Evolutionary conservation across 2,329 filamentous ascomycete genomes (phyloP).

Genomic region (Metarhizium humberi): DNA sequence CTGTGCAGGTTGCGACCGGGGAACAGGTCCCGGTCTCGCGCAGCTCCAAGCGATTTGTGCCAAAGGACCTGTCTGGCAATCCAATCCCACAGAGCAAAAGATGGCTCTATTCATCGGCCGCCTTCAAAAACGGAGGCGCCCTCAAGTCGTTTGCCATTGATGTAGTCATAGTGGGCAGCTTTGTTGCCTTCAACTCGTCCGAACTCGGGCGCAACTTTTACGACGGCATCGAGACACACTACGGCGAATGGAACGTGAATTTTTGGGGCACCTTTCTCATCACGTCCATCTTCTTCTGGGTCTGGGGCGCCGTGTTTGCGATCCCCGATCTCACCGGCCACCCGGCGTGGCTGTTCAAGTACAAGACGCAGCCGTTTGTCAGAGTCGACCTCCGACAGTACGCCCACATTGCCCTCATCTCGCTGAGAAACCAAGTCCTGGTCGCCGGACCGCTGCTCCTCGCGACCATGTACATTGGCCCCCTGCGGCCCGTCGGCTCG

Average conservation of each 20-base stretch:
- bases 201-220: constrained; percentile 5
- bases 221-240: constrained; percentile 7
- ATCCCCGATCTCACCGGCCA: constrained; percentile 27
- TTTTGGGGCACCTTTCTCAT: constrained; percentile 25
- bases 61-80: constrained; percentile 7
- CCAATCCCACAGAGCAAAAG: constrained; percentile 8
- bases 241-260: constrained; percentile 20
- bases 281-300: constrained; percentile 31
- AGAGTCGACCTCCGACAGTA: constrained; percentile 7
- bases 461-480: background rate
- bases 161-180: constrained; percentile 1
- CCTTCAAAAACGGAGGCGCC: background rate
- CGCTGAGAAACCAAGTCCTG: constrained; percentile 34
- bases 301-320: constrained; percentile 25
- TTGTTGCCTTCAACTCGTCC: constrained; percentile 8
- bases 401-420: constrained; percentile 17
- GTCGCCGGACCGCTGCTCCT: constrained; percentile 8
- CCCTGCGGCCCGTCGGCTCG: background rate
- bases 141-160: background rate
- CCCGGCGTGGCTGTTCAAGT: constrained; percentile 33
- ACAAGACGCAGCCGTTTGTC: constrained; percentile 41
- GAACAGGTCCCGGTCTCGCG: background rate
- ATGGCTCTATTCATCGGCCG: constrained; percentile 8
- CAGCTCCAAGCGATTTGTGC: constrained; percentile 2
- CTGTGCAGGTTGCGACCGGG: background rate